Base-by-base conservation (phyloP, 441 rosid species). In the Cnidoscolus chayamansa region DNA sequence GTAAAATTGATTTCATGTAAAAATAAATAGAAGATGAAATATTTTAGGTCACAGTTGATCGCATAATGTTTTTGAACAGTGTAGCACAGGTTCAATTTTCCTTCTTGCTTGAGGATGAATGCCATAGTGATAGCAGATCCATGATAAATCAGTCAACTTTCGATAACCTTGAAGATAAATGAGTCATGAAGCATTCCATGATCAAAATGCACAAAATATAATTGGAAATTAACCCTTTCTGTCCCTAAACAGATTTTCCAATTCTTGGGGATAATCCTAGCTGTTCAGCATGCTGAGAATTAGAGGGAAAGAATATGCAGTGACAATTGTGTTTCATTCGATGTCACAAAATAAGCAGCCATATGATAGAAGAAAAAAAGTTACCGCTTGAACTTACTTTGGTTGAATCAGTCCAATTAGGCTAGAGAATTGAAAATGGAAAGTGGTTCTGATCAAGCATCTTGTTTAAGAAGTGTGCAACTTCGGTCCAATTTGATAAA, bases 1-100 rank as follows among this genome's bases (percentile, higher is more conserved):
- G 76, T 67, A 40, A 71, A 70, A 57, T 43, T 62, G 48, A 37
- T 47, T 68, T 74, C 47, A 55, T 25, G 25, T 25, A 25, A 25
- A 25, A 25, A 25, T 25, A 25, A 25, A 25, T 25, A 25, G 25
- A 25, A 25, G 25, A 25, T 25, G 25, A 25, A 25, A 25, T 25
- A 25, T 25, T 25, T 65, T 4, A 47, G 45, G 63, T 19, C 32
- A 20, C 30, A 16, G 32, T 40, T 40, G 31, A n/a, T 63, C 16
- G 13, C 7, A 9, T 16, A 2, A 35, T n/a, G 1, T 16, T 25
- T 43, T 40, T 63, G 51, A 63, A 45, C 4, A 17, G 16, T 40
- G 50, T 10, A 63, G 43, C 13, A 43, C 31, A 43, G 31, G 25
- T 63, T 43, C 31, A 9, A 5, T 63, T 43, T 17, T n/a, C 19